Evolutionary conservation across 495 filamentous ascomycete genomes (phyloP), one percentile per base, ranked within the genome.

Genomic region (Penicillium paradoxum): DNA sequence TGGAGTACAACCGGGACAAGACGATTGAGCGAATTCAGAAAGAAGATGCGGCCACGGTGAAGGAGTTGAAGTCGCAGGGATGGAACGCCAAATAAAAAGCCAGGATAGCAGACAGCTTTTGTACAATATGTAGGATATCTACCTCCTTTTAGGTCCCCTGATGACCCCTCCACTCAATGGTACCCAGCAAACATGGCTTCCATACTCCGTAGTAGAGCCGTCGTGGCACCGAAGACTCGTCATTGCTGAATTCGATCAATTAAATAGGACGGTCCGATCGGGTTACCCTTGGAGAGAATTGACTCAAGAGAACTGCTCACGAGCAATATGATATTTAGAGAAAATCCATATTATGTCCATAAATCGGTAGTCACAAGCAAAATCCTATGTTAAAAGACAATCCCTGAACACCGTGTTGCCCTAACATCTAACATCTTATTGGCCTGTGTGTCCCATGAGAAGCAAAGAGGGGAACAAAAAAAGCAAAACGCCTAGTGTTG

Each of bases 1-100:
- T 93, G 76, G 91, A 97, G 51, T 79, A 85, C 62, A 87, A 96
- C 52, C 88, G 89, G 65, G 86, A 88, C 56, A 76, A 85, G 69
- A 87, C 86, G 38, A 71, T 97, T 32, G 84, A 86, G 70, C 81
- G 81, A 57, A 79, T 98, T 53, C 81, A 89, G 67, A 82, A 80
- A 21, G 88, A 96, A 67, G 89, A 89, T 55, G 92, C 80, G 36
- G 66, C 66, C n/a, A 72, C 62, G 53, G 66, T 78, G 22, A 55
- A 86, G 22, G 76, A 81, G 53, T 64, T 79, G 64, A 77, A 89
- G 69, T 57, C 63, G 17, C 58, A 73, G 45, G 70, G 72, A 3
- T 69, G 70, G 66, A 60, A 64, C 19, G 58, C 75, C 19, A 55
- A 45, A 22, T 62, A 51, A 51, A 27, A 34, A 33, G 29, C 11